Conservation (phyloP, 805 yeast species). For the Sugiyamaella marilandica region DNA sequence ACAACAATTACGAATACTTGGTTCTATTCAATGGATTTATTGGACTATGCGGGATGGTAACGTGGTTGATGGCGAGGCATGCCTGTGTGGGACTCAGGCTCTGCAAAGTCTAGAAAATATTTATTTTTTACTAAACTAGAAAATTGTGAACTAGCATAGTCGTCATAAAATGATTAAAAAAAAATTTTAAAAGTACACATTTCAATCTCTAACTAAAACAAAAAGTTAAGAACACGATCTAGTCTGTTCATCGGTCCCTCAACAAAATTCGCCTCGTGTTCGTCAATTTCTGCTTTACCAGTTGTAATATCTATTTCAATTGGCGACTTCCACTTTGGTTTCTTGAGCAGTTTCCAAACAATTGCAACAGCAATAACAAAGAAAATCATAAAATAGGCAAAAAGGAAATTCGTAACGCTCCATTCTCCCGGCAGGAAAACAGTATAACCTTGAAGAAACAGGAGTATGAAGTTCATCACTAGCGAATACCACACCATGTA, state of each 20-base stretch:
- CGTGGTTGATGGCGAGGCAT: conserved; percentile 5
- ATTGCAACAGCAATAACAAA: background rate
- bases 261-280: background rate
- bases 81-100: conserved; percentile 6
- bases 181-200: background rate
- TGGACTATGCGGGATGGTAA: background rate
- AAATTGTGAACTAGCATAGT: background rate
- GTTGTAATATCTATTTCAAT: background rate
- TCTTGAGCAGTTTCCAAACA: background rate
- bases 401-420: background rate
- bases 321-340: background rate
- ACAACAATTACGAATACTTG: conserved; percentile 6
- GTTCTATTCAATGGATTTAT: conserved; percentile 11
- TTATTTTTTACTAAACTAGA: background rate
- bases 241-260: background rate
- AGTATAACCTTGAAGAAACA: conserved; percentile 65
- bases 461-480: conserved; percentile 49
- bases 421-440: conserved; percentile 38
- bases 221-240: background rate
- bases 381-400: conserved; percentile 1
- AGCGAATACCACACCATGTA: conserved; percentile 58
- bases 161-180: background rate
- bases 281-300: background rate
- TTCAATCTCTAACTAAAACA: background rate
- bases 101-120: conserved; percentile 4